These are phyloP conservation scores for Aspergillus brasiliensis DNA, from an alignment of 2,329 filamentous ascomycete genomes.

Conservation along the genomic window DNA sequence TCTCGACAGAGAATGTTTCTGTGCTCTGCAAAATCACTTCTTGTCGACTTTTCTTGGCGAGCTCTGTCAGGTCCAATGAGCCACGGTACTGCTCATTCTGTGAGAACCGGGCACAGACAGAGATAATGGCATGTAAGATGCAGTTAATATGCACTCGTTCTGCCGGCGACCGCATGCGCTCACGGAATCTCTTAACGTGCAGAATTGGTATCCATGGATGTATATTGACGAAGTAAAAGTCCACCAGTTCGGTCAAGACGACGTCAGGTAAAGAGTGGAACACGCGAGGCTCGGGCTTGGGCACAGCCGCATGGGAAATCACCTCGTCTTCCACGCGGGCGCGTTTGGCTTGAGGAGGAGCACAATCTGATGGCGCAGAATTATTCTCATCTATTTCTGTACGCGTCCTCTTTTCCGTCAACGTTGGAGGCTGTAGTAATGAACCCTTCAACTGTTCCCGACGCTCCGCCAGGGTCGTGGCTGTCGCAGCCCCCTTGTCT, in stretches of 20 bases:
- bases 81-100: conserved; percentile 18
- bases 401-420: too few species aligned
- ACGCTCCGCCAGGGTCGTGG: too few species aligned
- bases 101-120: conserved; percentile 27
- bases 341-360: too few species aligned
- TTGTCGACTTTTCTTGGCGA: conserved; percentile 21
- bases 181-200: conserved; percentile 33
- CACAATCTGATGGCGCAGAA: too few species aligned
- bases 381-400: too few species aligned
- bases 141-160: conserved; percentile 22
- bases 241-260: conserved; percentile 30
- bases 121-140: conserved; percentile 27
- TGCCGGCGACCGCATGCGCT: conserved; percentile 21
- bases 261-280: conserved; percentile 7
- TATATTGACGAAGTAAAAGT: conserved; percentile 33
- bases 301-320: too few species aligned
- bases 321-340: too few species aligned
- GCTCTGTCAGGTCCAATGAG: conserved; percentile 13
- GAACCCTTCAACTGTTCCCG: too few species aligned
- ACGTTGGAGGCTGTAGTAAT: too few species aligned
- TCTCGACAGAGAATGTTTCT: conserved; percentile 38
- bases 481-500: too few species aligned
- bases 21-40: conserved; percentile 35
- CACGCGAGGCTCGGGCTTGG: too few species aligned
- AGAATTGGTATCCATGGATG: conserved; percentile 41